Evolutionary conservation across 345 rosid genomes (phyloP).

Genomic region (Triadica sebifera): DNA sequence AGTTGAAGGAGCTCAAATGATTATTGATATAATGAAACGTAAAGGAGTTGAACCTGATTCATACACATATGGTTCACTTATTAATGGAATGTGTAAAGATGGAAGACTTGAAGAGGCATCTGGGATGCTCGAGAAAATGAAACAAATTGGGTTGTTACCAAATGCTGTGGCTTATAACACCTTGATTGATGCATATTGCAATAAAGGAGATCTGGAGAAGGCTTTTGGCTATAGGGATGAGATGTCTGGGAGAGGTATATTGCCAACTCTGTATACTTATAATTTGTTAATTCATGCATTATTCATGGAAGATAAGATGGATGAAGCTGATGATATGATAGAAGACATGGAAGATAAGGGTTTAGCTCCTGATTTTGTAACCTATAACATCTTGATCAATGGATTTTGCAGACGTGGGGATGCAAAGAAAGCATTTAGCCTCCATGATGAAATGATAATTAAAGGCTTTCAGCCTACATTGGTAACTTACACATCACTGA

Average conservation of each 20-base stretch:
- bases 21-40: constrained; percentile 56
- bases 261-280: constrained; percentile 70
- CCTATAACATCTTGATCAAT: constrained; percentile 80
- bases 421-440: constrained; percentile 62
- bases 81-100: constrained; percentile 75
- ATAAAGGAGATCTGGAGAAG: constrained; percentile 55
- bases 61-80: constrained; percentile 70
- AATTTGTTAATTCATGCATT: constrained; percentile 78
- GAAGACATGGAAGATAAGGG: constrained; percentile 67
- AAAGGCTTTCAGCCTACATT: constrained; percentile 63
- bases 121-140: constrained; percentile 55
- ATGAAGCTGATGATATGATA: constrained; percentile 58
- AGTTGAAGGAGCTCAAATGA: constrained; percentile 60
- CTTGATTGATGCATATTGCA: constrained; percentile 75
- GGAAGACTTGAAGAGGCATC: constrained; percentile 67
- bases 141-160: constrained; percentile 58
- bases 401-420: constrained; percentile 75
- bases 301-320: constrained; percentile 64
- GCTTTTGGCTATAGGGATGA: constrained; percentile 71
- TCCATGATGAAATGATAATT: constrained; percentile 63
- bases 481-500: constrained; percentile 74
- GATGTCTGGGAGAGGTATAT: constrained; percentile 66
- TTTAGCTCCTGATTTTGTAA: constrained; percentile 54
- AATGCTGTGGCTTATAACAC: constrained; percentile 74
- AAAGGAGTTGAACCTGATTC: constrained; percentile 67